A percentile compares a stretch with the other conserved stretches of the same genome.
phyloP scores from a whole-genome alignment of 306 rosid species.

The Castanea crenata region DNA sequence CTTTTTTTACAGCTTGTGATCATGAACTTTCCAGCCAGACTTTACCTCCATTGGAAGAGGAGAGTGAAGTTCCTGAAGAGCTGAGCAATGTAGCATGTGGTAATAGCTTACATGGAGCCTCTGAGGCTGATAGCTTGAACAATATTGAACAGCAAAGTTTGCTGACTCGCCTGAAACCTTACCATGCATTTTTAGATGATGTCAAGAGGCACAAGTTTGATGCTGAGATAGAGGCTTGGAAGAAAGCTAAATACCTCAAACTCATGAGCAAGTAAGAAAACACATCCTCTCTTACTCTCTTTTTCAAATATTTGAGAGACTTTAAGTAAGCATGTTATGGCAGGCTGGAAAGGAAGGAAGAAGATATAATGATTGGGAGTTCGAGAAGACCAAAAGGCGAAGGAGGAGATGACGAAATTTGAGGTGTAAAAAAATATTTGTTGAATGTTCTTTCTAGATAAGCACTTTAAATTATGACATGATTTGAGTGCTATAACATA shows the following conservation, averaged over 20 bases:
- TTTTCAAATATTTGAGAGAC: not conserved
- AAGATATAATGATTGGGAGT: conserved; percentile 61
- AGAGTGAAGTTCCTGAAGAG: conserved; percentile 37
- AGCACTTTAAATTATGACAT: too few species aligned
- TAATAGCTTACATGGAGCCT: conserved; percentile 15
- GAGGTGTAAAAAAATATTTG: conserved; percentile 36
- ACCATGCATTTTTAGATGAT: conserved; percentile 48
- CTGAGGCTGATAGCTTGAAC: conserved; percentile 6
- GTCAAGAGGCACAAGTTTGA: conserved; percentile 41
- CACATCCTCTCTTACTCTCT: not conserved
- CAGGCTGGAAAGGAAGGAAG: conserved; percentile 58
- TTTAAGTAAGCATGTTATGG: not conserved
- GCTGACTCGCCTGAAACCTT: conserved; percentile 30
- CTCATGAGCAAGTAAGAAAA: conserved; percentile 46
- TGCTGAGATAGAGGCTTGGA: conserved; percentile 45
- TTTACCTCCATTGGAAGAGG: conserved; percentile 34
- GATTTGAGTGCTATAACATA: too few species aligned
- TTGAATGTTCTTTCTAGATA: not conserved
- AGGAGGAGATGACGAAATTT: conserved; percentile 53
- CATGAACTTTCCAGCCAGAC: conserved; percentile 24
- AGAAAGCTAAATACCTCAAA: conserved; percentile 43
- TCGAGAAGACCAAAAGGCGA: conserved; percentile 42
- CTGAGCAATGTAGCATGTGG: conserved; percentile 25
- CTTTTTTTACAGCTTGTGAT: conserved; percentile 7
- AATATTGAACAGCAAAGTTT: conserved; percentile 6